Evolutionary conservation across 768 basidiomycete genomes (phyloP), one percentile per base, ranked within the genome.

Genomic region (Leucogyrophana mollusca): DNA sequence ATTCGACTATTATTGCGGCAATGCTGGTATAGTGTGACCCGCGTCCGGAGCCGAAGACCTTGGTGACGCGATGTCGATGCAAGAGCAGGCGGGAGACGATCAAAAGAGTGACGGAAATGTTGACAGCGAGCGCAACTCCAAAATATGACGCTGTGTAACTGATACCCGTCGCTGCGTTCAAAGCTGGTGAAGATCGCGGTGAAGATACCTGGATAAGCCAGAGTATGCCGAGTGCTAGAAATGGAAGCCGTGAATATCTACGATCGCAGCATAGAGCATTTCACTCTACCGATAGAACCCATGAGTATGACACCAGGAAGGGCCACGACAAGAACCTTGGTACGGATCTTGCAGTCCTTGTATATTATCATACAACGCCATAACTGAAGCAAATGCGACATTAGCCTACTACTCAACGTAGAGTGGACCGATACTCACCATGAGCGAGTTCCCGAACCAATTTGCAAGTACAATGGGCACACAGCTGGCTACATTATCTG

Each of bases 301-400:
- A 75, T 30, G 5, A 76, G 53, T 24, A 71, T 47, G 5, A 73
- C n/a, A 0, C 57, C 49, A 9, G 77, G 75, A 37, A 77, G 60
- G 1, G 57, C 45, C 4, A 65, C 59, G 2, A 65, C 55, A 5
- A 62, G 38, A 49, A 67, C 65, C 6, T 69, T 67, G 11, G 62
- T 47, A 1, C 27, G 16, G 13, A 46, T 54, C 11, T 71, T 72
- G 9, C 65, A 67, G 3, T 65, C 64, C 30, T 61, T 58, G 71
- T 74, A 77, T 18, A 76, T 73, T 11, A 76, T 66, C 64, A 69
- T 73, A 51, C 75, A 76, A 16, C 74, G 61, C 73, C 73, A 76
- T 23, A 76, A 56, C 74, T 73, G 49, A n/a, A n/a, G n/a, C n/a
- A 6, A n/a, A n/a, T n/a, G n/a, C n/a, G n/a, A n/a, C n/a, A n/a